Evolutionary conservation across 1,284 basidiomycete genomes (phyloP).

Genomic region (Heterobasidion parviporum): DNA sequence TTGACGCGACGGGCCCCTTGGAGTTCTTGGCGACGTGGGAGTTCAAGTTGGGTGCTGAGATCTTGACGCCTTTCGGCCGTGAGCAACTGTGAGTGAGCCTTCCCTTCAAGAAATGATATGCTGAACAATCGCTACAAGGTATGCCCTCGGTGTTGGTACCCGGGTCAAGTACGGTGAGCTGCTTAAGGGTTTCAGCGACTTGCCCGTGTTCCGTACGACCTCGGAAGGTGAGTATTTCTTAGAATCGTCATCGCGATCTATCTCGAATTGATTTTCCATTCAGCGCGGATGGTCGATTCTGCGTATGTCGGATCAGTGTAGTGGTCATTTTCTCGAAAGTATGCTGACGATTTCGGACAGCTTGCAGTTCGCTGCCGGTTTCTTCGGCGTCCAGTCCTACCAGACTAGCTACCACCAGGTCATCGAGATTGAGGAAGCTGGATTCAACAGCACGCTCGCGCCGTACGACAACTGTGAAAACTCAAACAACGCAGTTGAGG

Average conservation of each 20-base stretch:
- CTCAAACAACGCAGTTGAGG: constrained; percentile 25
- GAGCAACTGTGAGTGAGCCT: constrained; percentile 35
- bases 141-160: constrained; percentile 39
- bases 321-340: too few relatives aligned
- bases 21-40: constrained; percentile 48
- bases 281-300: constrained; percentile 44
- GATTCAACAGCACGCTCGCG: constrained; percentile 54
- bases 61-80: constrained; percentile 50
- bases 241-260: background rate
- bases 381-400: constrained; percentile 49
- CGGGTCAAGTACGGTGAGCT: constrained; percentile 50
- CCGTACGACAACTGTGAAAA: constrained; percentile 38
- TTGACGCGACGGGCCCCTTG: constrained; percentile 37
- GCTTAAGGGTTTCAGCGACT: constrained; percentile 39
- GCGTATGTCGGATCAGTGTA: constrained; percentile 22
- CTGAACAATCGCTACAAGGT: constrained; percentile 20
- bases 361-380: constrained; percentile 49
- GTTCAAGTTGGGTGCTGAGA: constrained; percentile 47
- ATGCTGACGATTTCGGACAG: constrained; percentile 14
- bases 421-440: constrained; percentile 42
- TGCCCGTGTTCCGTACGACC: constrained; percentile 57
- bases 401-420: constrained; percentile 36
- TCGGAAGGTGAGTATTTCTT: constrained; percentile 29
- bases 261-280: background rate
- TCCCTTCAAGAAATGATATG: background rate